These are phyloP conservation scores for Teratosphaeria destructans DNA, from an alignment of 2,329 filamentous ascomycete genomes.

Conservation along the genomic window DNA sequence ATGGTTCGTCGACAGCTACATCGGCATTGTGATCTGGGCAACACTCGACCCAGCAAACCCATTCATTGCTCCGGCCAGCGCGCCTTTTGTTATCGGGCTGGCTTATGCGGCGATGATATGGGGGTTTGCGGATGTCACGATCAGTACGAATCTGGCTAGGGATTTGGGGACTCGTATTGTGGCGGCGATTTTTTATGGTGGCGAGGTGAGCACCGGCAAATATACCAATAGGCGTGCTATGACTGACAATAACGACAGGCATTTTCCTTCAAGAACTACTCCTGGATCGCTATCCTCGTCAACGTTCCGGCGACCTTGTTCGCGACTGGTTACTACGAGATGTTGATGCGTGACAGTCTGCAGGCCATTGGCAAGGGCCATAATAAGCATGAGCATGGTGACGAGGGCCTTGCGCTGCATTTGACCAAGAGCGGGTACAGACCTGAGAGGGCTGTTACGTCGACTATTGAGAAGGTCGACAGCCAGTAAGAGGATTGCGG, in stretches of 20 bases:
- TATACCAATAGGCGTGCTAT: background rate
- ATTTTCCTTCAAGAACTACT: constrained; percentile 38
- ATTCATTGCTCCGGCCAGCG: constrained; percentile 39
- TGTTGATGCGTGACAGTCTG: constrained; percentile 44
- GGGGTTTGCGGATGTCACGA: constrained; percentile 41
- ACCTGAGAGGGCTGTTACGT: constrained; percentile 7
- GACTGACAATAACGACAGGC: constrained; percentile 15
- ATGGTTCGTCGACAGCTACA: constrained; percentile 49
- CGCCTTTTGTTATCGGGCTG: constrained; percentile 46
- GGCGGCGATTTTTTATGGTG: constrained; percentile 47
- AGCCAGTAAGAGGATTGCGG: no score
- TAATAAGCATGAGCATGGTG: constrained; percentile 40
- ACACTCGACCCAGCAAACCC: constrained; percentile 49
- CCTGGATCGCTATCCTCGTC: constrained; percentile 45
- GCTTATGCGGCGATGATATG: constrained; percentile 44
- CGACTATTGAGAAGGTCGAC: constrained; percentile 3
- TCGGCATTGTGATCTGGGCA: constrained; percentile 49
- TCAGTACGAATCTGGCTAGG: constrained; percentile 48
- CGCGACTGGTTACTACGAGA: constrained; percentile 45
- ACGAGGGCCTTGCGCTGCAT: constrained; percentile 39
- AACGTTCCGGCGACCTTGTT: constrained; percentile 49
- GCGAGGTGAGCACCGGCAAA: constrained; percentile 21
- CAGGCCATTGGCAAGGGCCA: constrained; percentile 42
- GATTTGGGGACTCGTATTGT: constrained; percentile 51
- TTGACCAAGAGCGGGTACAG: constrained; percentile 26